phyloP scores from a whole-genome alignment of 495 filamentous ascomycete species.

The Articulospora tetracladia region DNA sequence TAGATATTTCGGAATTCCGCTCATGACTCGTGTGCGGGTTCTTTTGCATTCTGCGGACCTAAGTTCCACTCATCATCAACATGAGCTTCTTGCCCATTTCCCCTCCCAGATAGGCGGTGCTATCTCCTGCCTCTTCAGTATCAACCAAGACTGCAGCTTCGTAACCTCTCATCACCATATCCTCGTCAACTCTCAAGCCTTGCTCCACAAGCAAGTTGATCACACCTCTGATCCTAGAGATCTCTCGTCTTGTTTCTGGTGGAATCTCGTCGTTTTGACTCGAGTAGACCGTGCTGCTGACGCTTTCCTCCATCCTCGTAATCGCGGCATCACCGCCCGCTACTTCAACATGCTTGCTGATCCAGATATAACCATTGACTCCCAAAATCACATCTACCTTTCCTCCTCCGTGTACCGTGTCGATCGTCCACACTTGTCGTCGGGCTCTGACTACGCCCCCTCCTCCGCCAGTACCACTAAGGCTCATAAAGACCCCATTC shows the following conservation, averaged over 20 bases:
- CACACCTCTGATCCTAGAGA: conserved; percentile 73
- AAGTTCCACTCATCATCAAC: conserved; percentile 47
- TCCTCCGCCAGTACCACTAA: conserved; percentile 75
- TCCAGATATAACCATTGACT: conserved; percentile 95
- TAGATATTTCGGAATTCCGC: not conserved
- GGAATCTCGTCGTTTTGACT: conserved; percentile 85
- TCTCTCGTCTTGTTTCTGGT: conserved; percentile 76
- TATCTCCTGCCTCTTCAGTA: conserved; percentile 41
- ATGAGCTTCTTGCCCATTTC: conserved; percentile 63
- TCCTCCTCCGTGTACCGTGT: conserved; percentile 62
- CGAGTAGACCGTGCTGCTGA: conserved; percentile 69
- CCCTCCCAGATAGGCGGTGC: conserved; percentile 66
- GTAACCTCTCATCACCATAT: conserved; percentile 80
- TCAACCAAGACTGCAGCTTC: conserved; percentile 70
- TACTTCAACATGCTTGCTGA: conserved; percentile 64
- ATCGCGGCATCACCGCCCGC: conserved; percentile 46
- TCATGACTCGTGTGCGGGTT: conserved; percentile 8
- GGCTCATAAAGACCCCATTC: conserved; percentile 83
- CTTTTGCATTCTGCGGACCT: conserved; percentile 1
- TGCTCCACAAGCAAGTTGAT: conserved; percentile 76
- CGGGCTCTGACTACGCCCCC: conserved; percentile 76
- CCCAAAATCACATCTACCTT: conserved; percentile 84
- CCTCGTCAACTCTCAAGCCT: conserved; percentile 86
- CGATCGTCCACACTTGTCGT: conserved; percentile 82
- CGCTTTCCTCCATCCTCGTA: conserved; percentile 79